Base-by-base conservation (phyloP, 1,284 basidiomycete species). In the Schizophyllum amplum region DNA sequence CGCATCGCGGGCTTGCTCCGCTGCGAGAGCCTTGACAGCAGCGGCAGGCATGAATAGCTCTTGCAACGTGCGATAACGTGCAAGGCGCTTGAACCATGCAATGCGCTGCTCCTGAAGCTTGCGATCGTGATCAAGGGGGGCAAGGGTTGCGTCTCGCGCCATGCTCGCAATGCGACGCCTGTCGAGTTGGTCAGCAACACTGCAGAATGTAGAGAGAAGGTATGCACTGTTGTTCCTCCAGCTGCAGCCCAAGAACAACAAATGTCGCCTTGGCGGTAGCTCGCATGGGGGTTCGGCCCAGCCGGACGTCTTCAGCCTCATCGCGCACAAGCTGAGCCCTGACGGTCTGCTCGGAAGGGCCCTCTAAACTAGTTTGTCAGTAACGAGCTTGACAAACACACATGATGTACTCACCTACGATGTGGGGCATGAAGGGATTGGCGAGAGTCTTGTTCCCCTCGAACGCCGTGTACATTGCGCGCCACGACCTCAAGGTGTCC, bases 211-310 rank as follows among this genome's bases (percentile, higher is more conserved):
- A 2, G 2, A 17, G 17, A 20, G 55, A 17, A 50, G 21, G 3
- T 21, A 59, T 55, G 21, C 24, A 59, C 59, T 57, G 59, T 0
- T 50, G n/a, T 4, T 60, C 54, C 26, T 60, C 59, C 4, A 60
- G 46, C 26, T 52, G 53, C 5, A 60, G n/a, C 17, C 55, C 56
- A 0, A 23, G 47, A 20, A 46, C 50, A 7, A 57, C 20, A 24
- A 60, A 60, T 1, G 53, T 46, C 5, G 56, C 46, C 17, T 47
- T 50, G 2, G 46, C 51, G 11, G 48, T 54, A 2, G 25, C 52
- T 17, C 27, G 47, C 15, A 55, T 15, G 17, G n/a, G 21, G 4
- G 53, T 21, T 21, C 27, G 47, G 9, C 51, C 55, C n/a, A 5
- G 47, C 21, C 51, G 25, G 1, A 48, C 52, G 7, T 27, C 42